A percentile compares a stretch with the other conserved stretches of the same genome.
These are phyloP conservation scores for Candida albicans DNA, from an alignment of 1,139 yeast species.

Conservation along the genomic window DNA sequence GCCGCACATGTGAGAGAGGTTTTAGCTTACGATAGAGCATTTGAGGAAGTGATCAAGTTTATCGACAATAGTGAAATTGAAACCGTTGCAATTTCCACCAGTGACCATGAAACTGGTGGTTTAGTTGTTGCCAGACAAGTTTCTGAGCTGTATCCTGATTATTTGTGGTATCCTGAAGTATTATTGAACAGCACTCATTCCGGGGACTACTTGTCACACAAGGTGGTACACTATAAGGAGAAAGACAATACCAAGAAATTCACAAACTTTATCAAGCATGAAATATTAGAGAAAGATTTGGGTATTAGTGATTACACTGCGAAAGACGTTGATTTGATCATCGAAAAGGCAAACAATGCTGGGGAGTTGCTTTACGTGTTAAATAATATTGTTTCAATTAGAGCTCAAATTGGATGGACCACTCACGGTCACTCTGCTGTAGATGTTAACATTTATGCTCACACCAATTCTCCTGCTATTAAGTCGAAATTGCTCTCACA, in stretches of 20 bases:
- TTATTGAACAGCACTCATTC: constrained; percentile 67
- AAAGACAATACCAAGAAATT: constrained; percentile 30
- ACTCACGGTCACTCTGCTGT: constrained; percentile 92
- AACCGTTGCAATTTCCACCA: constrained; percentile 72
- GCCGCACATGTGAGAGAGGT: constrained; percentile 40
- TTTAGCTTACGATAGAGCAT: constrained; percentile 69
- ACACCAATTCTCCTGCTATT: constrained; percentile 54
- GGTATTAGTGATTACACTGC: constrained; percentile 57
- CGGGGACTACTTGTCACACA: constrained; percentile 59
- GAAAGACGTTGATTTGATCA: constrained; percentile 44
- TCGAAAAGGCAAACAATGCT: constrained; percentile 19
- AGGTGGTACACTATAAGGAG: constrained; percentile 24
- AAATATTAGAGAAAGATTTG: constrained; percentile 54
- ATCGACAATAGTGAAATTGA: constrained; percentile 66
- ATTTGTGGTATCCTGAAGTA: constrained; percentile 80
- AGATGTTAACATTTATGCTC: constrained; percentile 81
- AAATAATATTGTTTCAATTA: constrained; percentile 60
- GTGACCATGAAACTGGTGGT: constrained; percentile 95
- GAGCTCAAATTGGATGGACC: constrained; percentile 86
- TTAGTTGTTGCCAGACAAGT: constrained; percentile 72
- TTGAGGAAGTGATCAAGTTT: constrained; percentile 64
- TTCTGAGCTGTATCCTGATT: constrained; percentile 43
- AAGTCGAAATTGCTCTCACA: constrained; percentile 31
- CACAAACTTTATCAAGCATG: constrained; percentile 44
- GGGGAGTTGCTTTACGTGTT: constrained; percentile 29